A percentile compares a stretch with the other conserved stretches of the same genome.
These are phyloP conservation scores for Eucalyptus marginata DNA, from an alignment of 345 rosid genomes.

Conservation along the genomic window DNA sequence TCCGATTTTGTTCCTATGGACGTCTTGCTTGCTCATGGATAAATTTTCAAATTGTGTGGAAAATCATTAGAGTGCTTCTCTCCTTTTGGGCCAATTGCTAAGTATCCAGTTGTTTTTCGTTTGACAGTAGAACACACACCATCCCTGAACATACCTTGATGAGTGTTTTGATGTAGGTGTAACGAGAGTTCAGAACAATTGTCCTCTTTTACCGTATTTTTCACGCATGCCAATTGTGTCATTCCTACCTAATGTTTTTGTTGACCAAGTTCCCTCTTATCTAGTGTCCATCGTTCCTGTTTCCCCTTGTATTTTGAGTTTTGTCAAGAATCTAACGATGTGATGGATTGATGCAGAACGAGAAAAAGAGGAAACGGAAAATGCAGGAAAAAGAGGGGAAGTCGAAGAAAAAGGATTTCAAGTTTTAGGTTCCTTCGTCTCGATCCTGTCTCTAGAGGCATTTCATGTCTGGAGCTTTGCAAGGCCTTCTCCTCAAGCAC, in stretches of 20 bases:
- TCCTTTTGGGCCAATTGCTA: background rate
- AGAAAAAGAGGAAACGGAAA: slow-evolving; percentile 88
- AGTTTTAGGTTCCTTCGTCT: slow-evolving; percentile 19
- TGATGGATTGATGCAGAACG: slow-evolving; percentile 42
- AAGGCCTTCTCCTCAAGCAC: background rate
- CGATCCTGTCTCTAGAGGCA: background rate
- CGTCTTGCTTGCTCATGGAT: background rate
- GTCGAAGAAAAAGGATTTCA: slow-evolving; percentile 91
- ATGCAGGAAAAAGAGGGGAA: slow-evolving; percentile 93
- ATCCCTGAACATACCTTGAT: background rate
- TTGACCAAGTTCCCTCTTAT: background rate
- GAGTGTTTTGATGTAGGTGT: background rate
- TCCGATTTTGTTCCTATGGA: background rate
- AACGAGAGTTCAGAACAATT: background rate
- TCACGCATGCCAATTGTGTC: background rate
- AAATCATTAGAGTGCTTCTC: background rate
- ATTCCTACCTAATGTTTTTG: background rate
- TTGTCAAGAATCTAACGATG: background rate
- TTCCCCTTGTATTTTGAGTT: background rate
- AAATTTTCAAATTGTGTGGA: background rate
- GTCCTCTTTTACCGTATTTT: background rate
- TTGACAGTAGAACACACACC: background rate
- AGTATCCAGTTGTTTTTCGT: background rate
- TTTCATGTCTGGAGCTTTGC: background rate
- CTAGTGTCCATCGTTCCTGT: background rate